A percentile compares a stretch with the other conserved stretches of the same genome.
Evolutionary conservation across 306 rosid species (phyloP).

Genomic region (Trifolium pratense): DNA sequence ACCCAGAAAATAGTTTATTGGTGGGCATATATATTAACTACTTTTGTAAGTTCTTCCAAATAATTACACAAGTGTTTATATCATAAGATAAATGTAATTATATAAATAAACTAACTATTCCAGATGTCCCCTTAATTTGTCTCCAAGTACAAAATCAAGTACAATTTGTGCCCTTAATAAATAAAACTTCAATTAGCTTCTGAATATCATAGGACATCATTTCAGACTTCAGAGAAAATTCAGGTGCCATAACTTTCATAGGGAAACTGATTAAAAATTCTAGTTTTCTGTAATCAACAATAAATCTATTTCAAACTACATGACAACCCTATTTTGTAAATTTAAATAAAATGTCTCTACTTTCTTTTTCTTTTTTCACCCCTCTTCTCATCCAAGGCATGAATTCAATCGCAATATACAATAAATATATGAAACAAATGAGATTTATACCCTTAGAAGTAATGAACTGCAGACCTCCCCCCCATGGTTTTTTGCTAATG

Average conservation of each 20-base stretch:
- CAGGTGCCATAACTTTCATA: constrained; percentile 5
- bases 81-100: neutral
- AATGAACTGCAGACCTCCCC: constrained; percentile 7
- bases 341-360: constrained; percentile 26
- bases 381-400: constrained; percentile 1
- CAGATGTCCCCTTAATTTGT: neutral
- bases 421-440: constrained; percentile 28
- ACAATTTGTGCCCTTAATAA: neutral
- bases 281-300: constrained; percentile 33
- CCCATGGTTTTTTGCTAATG: neutral
- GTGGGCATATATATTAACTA: neutral
- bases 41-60: too few relatives aligned
- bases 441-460: constrained; percentile 15
- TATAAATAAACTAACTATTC: neutral
- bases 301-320: constrained; percentile 37
- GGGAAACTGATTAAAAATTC: constrained; percentile 15
- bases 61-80: neutral
- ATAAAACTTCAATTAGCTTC: constrained; percentile 12
- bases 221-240: constrained; percentile 1
- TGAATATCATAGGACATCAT: constrained; percentile 19
- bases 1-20: neutral
- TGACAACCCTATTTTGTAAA: constrained; percentile 13
- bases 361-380: neutral
- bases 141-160: too few relatives aligned
- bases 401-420: constrained; percentile 35